Evolutionary conservation across 164 flowering plant species (phyloP), one percentile per base, ranked within the genome.

Genomic region (Warburgia ugandensis): DNA sequence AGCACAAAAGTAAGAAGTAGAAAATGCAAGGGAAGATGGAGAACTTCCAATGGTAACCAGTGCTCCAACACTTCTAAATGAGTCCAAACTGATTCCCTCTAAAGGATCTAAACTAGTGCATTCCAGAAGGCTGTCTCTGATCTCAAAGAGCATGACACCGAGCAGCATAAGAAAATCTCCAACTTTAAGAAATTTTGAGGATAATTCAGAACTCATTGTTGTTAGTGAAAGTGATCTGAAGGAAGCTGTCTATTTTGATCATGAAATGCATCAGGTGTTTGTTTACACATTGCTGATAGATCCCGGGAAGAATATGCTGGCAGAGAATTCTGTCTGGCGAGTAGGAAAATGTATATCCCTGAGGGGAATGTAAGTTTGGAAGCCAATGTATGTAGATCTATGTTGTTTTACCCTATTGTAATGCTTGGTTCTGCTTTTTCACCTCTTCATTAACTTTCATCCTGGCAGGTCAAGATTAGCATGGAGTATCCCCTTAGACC

Each of bases 401-500:
- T 41, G 50, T 23, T 46, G 17, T 4, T n/a, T 16, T 46, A 20
- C 26, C 6, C 17, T 12, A 16, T 23, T 17, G 23, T 6, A 6
- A 11, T 23, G 19, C 14, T 10, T 31, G 29, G 27, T 47, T 48
- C 47, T 37, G 42, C 28, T 16, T 29, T n/a, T 58, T 33, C 21
- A 21, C 35, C 44, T 35, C 40, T 47, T n/a, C 43, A 22, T 42
- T 43, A 16, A 48, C 29, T 29, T 63, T 22, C 52, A 10, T 48
- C 49, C 31, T 74, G 57, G 61, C 84, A 92, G 99, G 60, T 88
- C 42, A 81, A 76, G 64, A 67, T 92, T 65, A 76, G 89, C 62
- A 70, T 66, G 82, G 99, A 92, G 64, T 92, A 92, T 72, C 99
- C 99, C 55, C 72, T 92, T 2, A 75, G 95, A 72, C 94, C 99